A percentile compares a stretch with the other conserved stretches of the same genome.
These are phyloP conservation scores for Anisogramma anomala DNA, from an alignment of 2,329 filamentous ascomycete genomes.

Conservation along the genomic window DNA sequence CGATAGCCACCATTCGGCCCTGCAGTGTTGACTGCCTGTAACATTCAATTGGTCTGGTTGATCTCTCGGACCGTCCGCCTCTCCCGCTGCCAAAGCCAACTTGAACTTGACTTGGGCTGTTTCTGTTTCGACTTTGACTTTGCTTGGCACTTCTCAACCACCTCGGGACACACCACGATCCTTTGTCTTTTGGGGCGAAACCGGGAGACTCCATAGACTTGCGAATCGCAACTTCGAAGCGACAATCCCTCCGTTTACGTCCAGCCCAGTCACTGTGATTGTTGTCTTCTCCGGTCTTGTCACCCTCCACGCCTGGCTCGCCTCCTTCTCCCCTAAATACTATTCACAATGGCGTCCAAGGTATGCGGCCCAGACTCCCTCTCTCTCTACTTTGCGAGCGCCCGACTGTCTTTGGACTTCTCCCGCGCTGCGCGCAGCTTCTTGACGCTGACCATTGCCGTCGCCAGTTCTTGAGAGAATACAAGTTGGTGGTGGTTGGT, in stretches of 20 bases:
- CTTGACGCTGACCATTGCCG: slow-evolving; percentile 3
- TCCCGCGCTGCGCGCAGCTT: not conserved
- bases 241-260: slow-evolving; percentile 8
- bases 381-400: not conserved
- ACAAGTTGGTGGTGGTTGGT: slow-evolving; percentile 93
- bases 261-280: slow-evolving; percentile 15
- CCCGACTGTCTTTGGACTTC: not conserved
- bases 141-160: slow-evolving; percentile 9
- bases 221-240: not conserved
- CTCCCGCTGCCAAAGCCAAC: too few relatives aligned
- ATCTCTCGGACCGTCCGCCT: slow-evolving; percentile 1
- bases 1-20: not conserved
- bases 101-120: too few relatives aligned
- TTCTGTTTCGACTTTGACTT: slow-evolving; percentile 8
- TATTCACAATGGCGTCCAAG: slow-evolving; percentile 29
- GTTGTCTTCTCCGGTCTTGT: slow-evolving; percentile 3
- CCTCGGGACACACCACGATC: not conserved
- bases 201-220: too few relatives aligned
- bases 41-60: not conserved
- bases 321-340: slow-evolving; percentile 8
- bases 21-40: not conserved
- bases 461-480: slow-evolving; percentile 70
- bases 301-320: slow-evolving; percentile 6
- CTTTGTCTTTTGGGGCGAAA: too few relatives aligned
- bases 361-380: slow-evolving; percentile 19